Percentiles rank a stretch among this genome's conserved stretches.
These are phyloP conservation scores for Aureobasidium sp. DNA, from an alignment of 2,329 filamentous ascomycete genomes.

Conservation along the genomic window DNA sequence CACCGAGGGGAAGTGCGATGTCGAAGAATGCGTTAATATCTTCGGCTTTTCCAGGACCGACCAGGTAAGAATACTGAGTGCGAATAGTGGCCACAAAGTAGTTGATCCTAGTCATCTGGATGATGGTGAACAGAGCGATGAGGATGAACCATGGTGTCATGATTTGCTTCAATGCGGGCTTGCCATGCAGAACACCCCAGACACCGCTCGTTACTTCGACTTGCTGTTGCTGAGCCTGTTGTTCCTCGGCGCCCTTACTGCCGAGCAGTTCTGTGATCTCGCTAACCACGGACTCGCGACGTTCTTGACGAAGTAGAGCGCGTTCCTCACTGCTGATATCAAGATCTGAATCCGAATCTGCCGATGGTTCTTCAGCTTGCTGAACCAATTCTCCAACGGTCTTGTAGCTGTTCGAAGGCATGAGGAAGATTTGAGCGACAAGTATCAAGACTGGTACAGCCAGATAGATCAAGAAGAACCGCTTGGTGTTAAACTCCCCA, in stretches of 20 bases:
- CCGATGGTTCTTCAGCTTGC: conserved; percentile 45
- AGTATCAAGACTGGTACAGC: conserved; percentile 40
- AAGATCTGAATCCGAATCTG: conserved; percentile 47
- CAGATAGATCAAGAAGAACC: conserved; percentile 45
- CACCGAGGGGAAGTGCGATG: conserved; percentile 73
- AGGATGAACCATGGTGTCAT: conserved; percentile 75
- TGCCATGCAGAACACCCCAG: conserved; percentile 77
- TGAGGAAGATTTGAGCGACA: conserved; percentile 38
- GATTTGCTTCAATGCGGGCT: conserved; percentile 66
- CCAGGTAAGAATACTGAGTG: conserved; percentile 71
- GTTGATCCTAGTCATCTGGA: conserved; percentile 62
- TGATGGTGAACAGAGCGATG: conserved; percentile 68
- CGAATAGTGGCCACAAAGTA: conserved; percentile 87
- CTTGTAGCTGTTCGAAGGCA: conserved; percentile 44
- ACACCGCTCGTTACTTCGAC: conserved; percentile 68
- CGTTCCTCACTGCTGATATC: conserved; percentile 48
- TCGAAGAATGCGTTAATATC: conserved; percentile 81
- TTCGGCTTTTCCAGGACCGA: conserved; percentile 57
- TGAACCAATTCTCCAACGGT: conserved; percentile 71
- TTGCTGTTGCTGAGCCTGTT: conserved; percentile 58
- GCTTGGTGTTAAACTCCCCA: conserved; percentile 38
- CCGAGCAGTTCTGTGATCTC: conserved; percentile 71
- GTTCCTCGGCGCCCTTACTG: conserved; percentile 54
- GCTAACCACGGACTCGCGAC: conserved; percentile 56
- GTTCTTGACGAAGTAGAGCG: conserved; percentile 43